phyloP scores from a whole-genome alignment of 2,329 filamentous ascomycete species.

The Cladophialophora bantiana region DNA sequence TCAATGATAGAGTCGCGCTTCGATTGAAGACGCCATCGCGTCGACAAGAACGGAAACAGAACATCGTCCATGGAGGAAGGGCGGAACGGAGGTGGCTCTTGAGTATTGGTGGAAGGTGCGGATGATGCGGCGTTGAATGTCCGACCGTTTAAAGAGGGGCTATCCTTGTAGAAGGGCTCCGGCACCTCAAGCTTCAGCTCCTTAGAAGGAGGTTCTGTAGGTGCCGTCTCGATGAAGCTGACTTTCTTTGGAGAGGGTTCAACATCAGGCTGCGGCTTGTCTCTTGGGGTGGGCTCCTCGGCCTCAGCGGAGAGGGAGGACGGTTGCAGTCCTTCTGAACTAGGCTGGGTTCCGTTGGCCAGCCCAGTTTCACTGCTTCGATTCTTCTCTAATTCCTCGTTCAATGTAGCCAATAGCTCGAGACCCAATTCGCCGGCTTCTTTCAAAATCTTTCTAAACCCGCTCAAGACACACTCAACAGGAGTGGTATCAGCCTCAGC shows the following conservation, averaged over 20 bases:
- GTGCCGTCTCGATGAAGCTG: conserved; percentile 20
- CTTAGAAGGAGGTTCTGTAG: neutral
- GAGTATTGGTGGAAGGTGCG: neutral
- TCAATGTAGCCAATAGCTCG: conserved; percentile 27
- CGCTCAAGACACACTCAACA: conserved; percentile 48
- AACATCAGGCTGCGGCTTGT: neutral
- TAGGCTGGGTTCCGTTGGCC: neutral
- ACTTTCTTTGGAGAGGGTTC: conserved; percentile 26
- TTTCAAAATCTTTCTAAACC: conserved; percentile 50
- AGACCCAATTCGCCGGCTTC: conserved; percentile 46
- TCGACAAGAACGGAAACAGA: neutral
- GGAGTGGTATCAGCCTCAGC: conserved; percentile 47
- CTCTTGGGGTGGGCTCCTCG: neutral
- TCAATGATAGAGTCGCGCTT: conserved; percentile 42
- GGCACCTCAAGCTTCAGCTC: neutral
- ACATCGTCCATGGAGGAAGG: neutral
- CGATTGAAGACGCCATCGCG: neutral
- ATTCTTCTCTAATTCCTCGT: conserved; percentile 23
- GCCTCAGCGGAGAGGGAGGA: neutral
- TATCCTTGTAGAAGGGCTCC: neutral
- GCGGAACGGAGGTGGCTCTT: neutral
- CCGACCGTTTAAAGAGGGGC: neutral
- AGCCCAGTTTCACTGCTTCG: neutral
- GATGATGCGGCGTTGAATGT: neutral
- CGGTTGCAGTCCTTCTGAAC: neutral